Percentiles rank a stretch among this genome's conserved stretches.
Evolutionary conservation across 1,284 basidiomycete species (phyloP).

Genomic region (Apiotrichum sp.): DNA sequence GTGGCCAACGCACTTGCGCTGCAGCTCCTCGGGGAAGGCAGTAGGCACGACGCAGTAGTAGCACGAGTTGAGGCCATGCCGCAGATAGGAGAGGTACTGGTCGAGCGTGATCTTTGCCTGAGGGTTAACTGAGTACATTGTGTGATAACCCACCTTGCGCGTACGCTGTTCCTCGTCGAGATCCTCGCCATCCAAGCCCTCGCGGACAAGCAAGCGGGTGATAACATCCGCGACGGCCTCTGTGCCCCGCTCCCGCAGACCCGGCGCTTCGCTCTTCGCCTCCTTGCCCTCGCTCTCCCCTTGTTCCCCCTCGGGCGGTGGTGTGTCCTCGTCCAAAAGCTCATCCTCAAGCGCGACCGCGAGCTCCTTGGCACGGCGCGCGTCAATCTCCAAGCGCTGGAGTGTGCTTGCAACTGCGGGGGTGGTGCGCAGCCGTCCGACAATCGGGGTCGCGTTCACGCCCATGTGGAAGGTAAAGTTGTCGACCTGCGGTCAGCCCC

Average conservation of each 20-base stretch:
- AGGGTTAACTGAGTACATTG: background rate
- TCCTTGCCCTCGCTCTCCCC: constrained; percentile 34
- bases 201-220: constrained; percentile 24
- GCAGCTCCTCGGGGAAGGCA: constrained; percentile 87
- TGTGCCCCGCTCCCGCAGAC: constrained; percentile 34
- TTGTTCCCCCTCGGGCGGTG: constrained; percentile 28
- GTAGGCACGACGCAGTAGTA: constrained; percentile 90
- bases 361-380: constrained; percentile 64
- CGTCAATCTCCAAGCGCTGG: constrained; percentile 69
- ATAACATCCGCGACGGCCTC: constrained; percentile 39
- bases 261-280: constrained; percentile 16
- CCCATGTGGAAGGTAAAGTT: constrained; percentile 85
- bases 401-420: constrained; percentile 73
- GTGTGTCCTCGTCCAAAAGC: constrained; percentile 40
- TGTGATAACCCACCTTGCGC: constrained; percentile 23
- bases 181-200: constrained; percentile 26
- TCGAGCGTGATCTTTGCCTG: constrained; percentile 38
- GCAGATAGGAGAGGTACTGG: constrained; percentile 39
- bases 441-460: constrained; percentile 70
- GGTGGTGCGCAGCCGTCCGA: constrained; percentile 66
- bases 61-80: constrained; percentile 50
- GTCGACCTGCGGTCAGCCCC: constrained; percentile 60
- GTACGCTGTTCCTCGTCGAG: constrained; percentile 26
- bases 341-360: constrained; percentile 65
- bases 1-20: constrained; percentile 87